Conservation (phyloP, 106 monocot species). For the Allium sativum region DNA sequence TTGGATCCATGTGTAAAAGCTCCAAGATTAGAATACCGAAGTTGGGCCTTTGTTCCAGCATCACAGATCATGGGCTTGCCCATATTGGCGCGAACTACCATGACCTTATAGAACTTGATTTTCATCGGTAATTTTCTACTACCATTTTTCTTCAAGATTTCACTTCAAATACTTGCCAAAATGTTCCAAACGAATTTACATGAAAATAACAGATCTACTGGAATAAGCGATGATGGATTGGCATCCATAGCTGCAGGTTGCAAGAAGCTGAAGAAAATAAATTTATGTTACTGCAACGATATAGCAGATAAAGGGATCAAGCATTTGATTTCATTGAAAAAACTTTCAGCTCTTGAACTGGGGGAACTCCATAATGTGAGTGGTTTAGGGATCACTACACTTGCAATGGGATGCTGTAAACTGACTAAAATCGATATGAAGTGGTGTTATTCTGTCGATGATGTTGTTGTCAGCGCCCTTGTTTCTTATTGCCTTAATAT, state of each 20-base stretch:
- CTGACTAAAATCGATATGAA: conserved; percentile 56
- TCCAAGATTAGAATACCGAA: no score
- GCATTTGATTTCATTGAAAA: conserved; percentile 34
- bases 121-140: conserved; percentile 43
- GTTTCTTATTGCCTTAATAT: conserved; percentile 39
- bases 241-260: conserved; percentile 43
- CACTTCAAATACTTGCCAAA: neutral
- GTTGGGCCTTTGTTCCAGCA: conserved; percentile 48
- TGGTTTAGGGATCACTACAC: conserved; percentile 33
- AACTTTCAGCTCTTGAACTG: conserved; percentile 51
- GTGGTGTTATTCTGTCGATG: conserved; percentile 48
- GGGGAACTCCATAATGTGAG: conserved; percentile 44
- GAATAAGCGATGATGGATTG: conserved; percentile 52
- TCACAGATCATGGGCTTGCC: conserved; percentile 43
- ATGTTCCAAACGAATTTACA: neutral
- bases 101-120: conserved; percentile 57
- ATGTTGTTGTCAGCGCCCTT: conserved; percentile 45
- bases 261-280: conserved; percentile 57
- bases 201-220: conserved; percentile 39
- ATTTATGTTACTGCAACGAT: conserved; percentile 63
- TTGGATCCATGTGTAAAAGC: no score
- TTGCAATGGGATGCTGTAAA: conserved; percentile 51
- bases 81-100: conserved; percentile 48
- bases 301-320: conserved; percentile 56
- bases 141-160: neutral